Evolutionary conservation across 1,139 yeast species (phyloP).

Genomic region (Geotrichum europaeum): DNA sequence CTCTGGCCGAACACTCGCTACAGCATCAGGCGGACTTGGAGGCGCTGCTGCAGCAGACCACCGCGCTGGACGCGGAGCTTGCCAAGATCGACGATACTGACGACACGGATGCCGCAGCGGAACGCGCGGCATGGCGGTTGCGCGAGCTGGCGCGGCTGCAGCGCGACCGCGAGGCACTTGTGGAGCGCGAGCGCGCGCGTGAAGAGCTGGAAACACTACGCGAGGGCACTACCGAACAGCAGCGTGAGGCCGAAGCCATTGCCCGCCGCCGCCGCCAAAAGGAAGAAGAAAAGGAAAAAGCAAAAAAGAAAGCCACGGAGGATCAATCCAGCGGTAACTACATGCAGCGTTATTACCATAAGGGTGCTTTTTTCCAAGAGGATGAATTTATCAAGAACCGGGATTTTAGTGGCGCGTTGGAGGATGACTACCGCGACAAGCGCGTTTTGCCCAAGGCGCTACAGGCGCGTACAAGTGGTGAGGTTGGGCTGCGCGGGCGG

Average conservation of each 20-base stretch:
- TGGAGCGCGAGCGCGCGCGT: slow-evolving; percentile 37
- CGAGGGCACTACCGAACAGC: slow-evolving; percentile 31
- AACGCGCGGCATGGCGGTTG: slow-evolving; percentile 42
- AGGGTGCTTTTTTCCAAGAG: slow-evolving; percentile 37
- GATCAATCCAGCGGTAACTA: slow-evolving; percentile 14
- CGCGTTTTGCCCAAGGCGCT: slow-evolving; percentile 30
- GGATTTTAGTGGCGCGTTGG: slow-evolving; percentile 28
- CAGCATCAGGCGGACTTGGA: slow-evolving; percentile 24
- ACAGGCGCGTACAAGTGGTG: slow-evolving; percentile 26
- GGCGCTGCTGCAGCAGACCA: slow-evolving; percentile 1
- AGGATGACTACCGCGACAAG: slow-evolving; percentile 32
- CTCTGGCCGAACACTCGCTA: slow-evolving; percentile 30
- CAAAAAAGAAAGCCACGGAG: slow-evolving; percentile 19
- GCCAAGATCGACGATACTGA: slow-evolving; percentile 50
- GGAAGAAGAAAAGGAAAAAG: slow-evolving; percentile 16
- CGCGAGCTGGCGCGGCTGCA: slow-evolving; percentile 41
- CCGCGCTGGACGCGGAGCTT: slow-evolving; percentile 26
- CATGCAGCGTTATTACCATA: slow-evolving; percentile 33
- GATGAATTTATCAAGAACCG: slow-evolving; percentile 31
- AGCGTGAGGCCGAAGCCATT: slow-evolving; percentile 22
- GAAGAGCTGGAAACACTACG: slow-evolving; percentile 38
- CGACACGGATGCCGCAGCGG: slow-evolving; percentile 46
- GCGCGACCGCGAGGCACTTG: slow-evolving; percentile 41
- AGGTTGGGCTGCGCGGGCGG: slow-evolving; percentile 30
- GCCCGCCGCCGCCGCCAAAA: not conserved